Conservation (phyloP, 805 yeast species). For the Candida nonsorbophila region DNA sequence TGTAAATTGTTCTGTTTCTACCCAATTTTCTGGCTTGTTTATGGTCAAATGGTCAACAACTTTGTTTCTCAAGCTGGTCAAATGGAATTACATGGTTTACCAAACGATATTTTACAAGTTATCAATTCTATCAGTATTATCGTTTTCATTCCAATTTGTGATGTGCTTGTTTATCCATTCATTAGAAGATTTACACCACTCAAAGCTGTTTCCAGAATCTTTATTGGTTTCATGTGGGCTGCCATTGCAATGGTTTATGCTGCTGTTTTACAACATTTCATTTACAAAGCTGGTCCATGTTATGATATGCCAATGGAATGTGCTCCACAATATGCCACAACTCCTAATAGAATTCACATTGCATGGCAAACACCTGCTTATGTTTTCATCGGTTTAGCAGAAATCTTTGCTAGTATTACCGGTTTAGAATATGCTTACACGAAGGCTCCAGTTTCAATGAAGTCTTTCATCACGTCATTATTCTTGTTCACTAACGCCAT, state of each 20-base stretch:
- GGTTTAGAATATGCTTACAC: conserved; percentile 83
- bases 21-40: conserved; percentile 71
- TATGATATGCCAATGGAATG: conserved; percentile 58
- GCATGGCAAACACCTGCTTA: conserved; percentile 73
- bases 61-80: conserved; percentile 70
- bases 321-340: conserved; percentile 29
- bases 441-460: conserved; percentile 70
- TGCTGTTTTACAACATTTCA: conserved; percentile 66
- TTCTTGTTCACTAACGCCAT: conserved; percentile 70
- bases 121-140: conserved; percentile 73
- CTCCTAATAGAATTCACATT: conserved; percentile 56
- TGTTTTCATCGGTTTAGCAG: conserved; percentile 66
- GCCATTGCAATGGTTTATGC: conserved; percentile 67
- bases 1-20: conserved; percentile 69
- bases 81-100: conserved; percentile 71
- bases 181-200: conserved; percentile 45
- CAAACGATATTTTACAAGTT: conserved; percentile 75
- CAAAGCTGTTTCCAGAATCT: conserved; percentile 68
- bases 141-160: conserved; percentile 71
- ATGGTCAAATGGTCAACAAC: conserved; percentile 66
- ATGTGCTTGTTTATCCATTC: conserved; percentile 47
- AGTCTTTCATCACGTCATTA: conserved; percentile 57
- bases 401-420: conserved; percentile 74
- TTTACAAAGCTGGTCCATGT: conserved; percentile 72
- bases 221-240: conserved; percentile 64